These are phyloP conservation scores for Vishniacozyma victoriae DNA, from an alignment of 768 basidiomycete species.

Conservation along the genomic window DNA sequence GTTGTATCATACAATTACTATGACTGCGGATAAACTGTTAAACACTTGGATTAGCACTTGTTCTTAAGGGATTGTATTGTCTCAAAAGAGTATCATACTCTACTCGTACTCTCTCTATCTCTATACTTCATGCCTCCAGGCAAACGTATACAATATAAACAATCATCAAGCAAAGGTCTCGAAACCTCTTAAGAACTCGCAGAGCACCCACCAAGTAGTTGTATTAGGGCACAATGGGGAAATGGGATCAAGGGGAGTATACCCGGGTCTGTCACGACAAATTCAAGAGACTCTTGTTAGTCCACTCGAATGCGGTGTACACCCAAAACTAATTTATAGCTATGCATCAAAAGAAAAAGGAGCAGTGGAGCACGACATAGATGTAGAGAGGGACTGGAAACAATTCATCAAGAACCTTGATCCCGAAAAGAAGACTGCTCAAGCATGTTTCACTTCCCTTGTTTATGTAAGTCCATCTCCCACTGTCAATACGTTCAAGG, in stretches of 20 bases:
- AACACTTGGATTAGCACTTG: background rate
- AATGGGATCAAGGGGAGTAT: conserved; percentile 21
- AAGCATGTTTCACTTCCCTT: conserved; percentile 12
- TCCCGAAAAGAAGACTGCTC: conserved; percentile 8
- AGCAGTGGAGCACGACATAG: background rate
- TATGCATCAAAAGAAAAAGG: background rate
- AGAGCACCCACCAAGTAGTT: too few species aligned
- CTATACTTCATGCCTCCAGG: too few species aligned
- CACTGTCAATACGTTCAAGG: too few species aligned
- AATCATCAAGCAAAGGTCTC: too few species aligned
- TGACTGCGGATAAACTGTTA: background rate
- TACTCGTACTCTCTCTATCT: too few species aligned
- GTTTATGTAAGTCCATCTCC: conserved; percentile 13
- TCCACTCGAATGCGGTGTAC: too few species aligned
- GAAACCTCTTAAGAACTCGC: too few species aligned
- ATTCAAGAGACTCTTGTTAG: conserved; percentile 23
- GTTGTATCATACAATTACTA: background rate
- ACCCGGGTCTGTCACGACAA: conserved; percentile 19
- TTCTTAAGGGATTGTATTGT: background rate
- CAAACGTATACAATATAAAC: too few species aligned
- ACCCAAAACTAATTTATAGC: background rate
- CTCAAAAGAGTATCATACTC: too few species aligned
- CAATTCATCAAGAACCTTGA: conserved; percentile 25
- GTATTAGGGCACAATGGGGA: conserved; percentile 34
- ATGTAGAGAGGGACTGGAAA: too few species aligned